These are phyloP conservation scores for Eucalyptus albens DNA, from an alignment of 345 rosid genomes.

Conservation along the genomic window DNA sequence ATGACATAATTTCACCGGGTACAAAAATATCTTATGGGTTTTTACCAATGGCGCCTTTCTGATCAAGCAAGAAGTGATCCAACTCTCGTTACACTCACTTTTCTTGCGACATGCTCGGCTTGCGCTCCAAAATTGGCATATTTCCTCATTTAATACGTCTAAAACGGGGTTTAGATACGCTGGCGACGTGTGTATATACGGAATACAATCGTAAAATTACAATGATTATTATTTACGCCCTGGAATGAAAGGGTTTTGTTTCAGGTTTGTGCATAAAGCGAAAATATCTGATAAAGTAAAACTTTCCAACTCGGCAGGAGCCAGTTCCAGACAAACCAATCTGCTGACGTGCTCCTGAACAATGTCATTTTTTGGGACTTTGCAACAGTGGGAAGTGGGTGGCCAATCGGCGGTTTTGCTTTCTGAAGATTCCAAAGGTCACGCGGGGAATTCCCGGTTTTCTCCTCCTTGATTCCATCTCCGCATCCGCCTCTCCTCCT, in stretches of 20 bases:
- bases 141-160: neutral
- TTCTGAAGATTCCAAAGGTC: neutral
- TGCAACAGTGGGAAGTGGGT: no score
- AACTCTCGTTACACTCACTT: neutral
- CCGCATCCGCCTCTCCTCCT: neutral
- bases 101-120: accelerated
- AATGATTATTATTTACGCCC: neutral
- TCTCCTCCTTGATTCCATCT: neutral
- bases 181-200: neutral
- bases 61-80: neutral
- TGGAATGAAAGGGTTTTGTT: neutral
- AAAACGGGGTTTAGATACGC: neutral
- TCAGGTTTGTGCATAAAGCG: neutral
- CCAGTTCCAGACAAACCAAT: neutral
- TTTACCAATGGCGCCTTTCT: neutral
- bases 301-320: neutral
- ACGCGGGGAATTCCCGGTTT: neutral
- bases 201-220: neutral
- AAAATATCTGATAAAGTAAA: neutral
- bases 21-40: neutral
- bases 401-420: neutral
- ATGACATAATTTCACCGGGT: neutral
- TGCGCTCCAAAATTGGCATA: neutral
- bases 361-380: no score
- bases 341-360: no score